Conservation (phyloP, 2,329 filamentous ascomycete genomes). For the Hymenoscyphus albidus region DNA sequence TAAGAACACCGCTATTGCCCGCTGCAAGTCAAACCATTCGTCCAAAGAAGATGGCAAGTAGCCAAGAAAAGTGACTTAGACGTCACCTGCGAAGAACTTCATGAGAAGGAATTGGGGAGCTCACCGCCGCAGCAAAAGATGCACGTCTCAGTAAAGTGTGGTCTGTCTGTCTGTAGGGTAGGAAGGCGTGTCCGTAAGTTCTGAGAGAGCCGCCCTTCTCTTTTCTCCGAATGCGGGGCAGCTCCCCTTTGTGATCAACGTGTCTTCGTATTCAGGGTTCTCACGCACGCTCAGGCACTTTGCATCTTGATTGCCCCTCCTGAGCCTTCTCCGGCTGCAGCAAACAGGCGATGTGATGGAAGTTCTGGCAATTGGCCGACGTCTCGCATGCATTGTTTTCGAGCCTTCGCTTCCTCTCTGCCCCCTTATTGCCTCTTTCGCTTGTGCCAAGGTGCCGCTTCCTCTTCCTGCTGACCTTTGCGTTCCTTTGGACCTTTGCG, state of each 20-base stretch:
- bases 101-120: background rate
- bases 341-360: background rate
- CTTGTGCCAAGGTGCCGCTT: background rate
- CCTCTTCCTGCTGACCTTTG: background rate
- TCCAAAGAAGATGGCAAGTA: background rate
- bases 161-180: background rate
- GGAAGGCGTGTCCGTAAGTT: background rate
- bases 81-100: background rate
- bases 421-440: background rate
- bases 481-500: background rate
- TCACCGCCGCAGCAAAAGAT: background rate
- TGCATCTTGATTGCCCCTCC: background rate
- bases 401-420: constrained; percentile 1
- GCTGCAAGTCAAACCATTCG: background rate
- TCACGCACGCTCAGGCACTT: background rate
- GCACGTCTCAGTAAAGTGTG: constrained; percentile 1
- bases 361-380: background rate
- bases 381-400: background rate
- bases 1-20: background rate
- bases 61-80: background rate
- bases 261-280: background rate
- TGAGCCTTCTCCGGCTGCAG: background rate
- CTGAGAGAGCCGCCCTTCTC: background rate
- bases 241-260: background rate
- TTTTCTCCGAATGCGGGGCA: constrained; percentile 1